A percentile compares a stretch with the other conserved stretches of the same genome.
These are phyloP conservation scores for Amphirosellinia nigrospora DNA, from an alignment of 495 filamentous ascomycete genomes.

Conservation along the genomic window DNA sequence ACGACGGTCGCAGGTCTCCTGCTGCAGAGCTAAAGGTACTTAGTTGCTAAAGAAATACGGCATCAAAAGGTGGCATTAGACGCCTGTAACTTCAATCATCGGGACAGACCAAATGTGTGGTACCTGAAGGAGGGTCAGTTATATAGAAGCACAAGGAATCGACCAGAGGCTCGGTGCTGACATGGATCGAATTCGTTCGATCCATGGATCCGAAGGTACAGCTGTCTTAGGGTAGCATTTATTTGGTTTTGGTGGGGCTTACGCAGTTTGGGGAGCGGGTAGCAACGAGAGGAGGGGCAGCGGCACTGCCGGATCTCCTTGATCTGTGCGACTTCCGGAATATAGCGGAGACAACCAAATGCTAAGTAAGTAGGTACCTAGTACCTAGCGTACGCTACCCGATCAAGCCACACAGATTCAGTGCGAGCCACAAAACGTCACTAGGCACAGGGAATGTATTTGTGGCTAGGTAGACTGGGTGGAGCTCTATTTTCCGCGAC, in stretches of 20 bases:
- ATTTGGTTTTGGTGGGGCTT: constrained; percentile 20
- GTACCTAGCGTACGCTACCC: not conserved
- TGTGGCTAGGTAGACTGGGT: not conserved
- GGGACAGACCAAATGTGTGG: constrained; percentile 6
- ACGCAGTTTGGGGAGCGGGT: not conserved
- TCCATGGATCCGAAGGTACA: constrained; percentile 5
- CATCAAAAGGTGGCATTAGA: constrained; percentile 11
- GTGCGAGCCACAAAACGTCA: not conserved
- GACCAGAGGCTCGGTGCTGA: constrained; percentile 25
- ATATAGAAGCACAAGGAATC: constrained; percentile 27
- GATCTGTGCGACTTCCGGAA: not conserved
- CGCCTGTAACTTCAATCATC: constrained; percentile 6
- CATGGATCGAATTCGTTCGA: not conserved
- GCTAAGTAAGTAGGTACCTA: not conserved
- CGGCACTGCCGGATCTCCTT: constrained; percentile 15
- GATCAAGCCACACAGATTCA: constrained; percentile 1
- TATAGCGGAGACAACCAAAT: no score
- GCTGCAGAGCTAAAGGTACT: not conserved
- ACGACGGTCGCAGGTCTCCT: not conserved
- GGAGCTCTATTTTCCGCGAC: constrained; percentile 19
- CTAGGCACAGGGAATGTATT: not conserved
- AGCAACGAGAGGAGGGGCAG: constrained; percentile 6
- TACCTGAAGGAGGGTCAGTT: constrained; percentile 12
- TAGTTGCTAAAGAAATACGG: not conserved
- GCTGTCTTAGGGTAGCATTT: not conserved